phyloP scores from a whole-genome alignment of 2,329 filamentous ascomycete genomes.

The Stylonectria norvegica region DNA sequence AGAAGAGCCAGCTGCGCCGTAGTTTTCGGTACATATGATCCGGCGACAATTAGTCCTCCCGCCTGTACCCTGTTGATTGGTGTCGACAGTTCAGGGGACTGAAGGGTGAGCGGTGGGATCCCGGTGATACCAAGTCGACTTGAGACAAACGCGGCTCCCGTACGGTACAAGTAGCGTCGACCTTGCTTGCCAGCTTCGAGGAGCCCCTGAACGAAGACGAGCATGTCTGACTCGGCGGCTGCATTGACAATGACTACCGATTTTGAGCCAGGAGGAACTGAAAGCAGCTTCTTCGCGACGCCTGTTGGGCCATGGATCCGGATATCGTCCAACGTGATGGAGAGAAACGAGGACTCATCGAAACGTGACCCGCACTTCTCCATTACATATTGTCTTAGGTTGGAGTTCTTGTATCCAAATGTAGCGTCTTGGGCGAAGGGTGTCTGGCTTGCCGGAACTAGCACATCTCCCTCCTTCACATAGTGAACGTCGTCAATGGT shows the following conservation, averaged over 20 bases:
- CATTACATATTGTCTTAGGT: constrained; percentile 44
- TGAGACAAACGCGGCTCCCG: constrained; percentile 40
- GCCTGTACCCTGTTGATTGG: constrained; percentile 34
- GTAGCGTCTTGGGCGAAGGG: constrained; percentile 56
- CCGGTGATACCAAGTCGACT: constrained; percentile 48
- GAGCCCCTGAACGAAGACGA: constrained; percentile 50
- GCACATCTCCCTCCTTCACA: constrained; percentile 46
- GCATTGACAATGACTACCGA: constrained; percentile 52
- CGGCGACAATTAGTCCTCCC: constrained; percentile 52
- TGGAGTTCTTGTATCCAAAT: constrained; percentile 54
- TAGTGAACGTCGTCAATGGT: constrained; percentile 57
- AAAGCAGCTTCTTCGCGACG: constrained; percentile 25
- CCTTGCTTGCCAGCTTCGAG: constrained; percentile 34
- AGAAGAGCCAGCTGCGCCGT: constrained; percentile 49
- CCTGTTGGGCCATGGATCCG: constrained; percentile 25
- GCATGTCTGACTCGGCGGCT: constrained; percentile 51
- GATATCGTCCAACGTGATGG: constrained; percentile 31
- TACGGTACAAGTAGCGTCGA: constrained; percentile 36
- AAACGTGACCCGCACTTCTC: constrained; percentile 45
- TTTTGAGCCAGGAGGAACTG: constrained; percentile 32
- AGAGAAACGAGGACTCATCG: constrained; percentile 22
- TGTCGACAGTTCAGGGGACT: constrained; percentile 36
- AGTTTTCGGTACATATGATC: constrained; percentile 57
- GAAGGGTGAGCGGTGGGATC: constrained; percentile 46
- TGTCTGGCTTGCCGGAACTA: constrained; percentile 44